Evolutionary conservation across 768 basidiomycete species (phyloP), one percentile per base, ranked within the genome.

Genomic region (Russula brevipes): DNA sequence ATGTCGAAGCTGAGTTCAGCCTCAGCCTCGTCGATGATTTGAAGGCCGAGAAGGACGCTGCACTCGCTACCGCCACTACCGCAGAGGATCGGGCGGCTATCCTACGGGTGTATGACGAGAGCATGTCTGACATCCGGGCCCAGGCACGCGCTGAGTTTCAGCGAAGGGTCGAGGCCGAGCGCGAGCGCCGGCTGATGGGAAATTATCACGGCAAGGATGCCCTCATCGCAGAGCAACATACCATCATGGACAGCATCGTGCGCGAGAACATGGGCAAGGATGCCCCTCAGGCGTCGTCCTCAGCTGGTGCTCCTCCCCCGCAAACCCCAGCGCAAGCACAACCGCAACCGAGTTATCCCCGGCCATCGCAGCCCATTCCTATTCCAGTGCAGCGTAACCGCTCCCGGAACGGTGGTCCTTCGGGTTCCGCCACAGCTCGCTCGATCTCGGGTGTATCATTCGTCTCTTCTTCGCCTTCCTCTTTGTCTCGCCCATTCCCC

Each of bases 101-200:
- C 41, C 39, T 45, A 1, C 53, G 63, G 19, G 58, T 50, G 35
- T 64, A 11, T 51, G 42, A 60, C 24, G 63, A 60, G 35, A 60
- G 63, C 63, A 64, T 64, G 63, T 53, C 49, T 46, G 63, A 64
- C 30, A 64, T 64, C n/a, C 58, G 58, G 31, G 63, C 54, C 12
- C 58, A 54, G 47, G 63, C 63, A 36, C 58, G 63, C 9, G 49
- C 49, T 2, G 63, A 64, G 58, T 60, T 64, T 42, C 63, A 64
- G 54, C 63, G 63, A 41, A 33, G 63, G 41, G 63, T 64, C 47
- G 63, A 64, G 58, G 57, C 63, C 35, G 63, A 64, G 19, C 63
- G 58, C 8, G 63, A 64, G 12, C 63, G 63, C 12, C 63, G 63
- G 17, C 54, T 64, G 19, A 53, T 44, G 14, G 54, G 53, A 17